A percentile compares a stretch with the other conserved stretches of the same genome.
These are phyloP conservation scores for Onygena corvina DNA, from an alignment of 2,329 filamentous ascomycete species.

Conservation along the genomic window DNA sequence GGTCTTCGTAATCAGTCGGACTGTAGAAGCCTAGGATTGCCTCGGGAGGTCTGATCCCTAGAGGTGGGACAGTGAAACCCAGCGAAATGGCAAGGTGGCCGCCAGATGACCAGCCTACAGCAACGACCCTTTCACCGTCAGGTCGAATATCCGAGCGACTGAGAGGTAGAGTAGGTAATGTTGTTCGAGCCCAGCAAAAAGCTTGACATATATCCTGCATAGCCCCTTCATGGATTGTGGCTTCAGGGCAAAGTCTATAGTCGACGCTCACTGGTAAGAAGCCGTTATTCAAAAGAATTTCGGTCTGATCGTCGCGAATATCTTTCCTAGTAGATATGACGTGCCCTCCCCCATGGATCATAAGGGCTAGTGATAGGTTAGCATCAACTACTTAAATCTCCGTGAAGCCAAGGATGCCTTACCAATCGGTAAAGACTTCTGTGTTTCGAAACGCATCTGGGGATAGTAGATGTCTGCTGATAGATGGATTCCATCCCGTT, in stretches of 20 bases:
- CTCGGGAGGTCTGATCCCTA: constrained; percentile 28
- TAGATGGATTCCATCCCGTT: constrained; percentile 1
- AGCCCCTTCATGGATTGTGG: constrained; percentile 34
- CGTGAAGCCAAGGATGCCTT: not conserved
- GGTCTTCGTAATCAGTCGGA: constrained; percentile 30
- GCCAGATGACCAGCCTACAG: constrained; percentile 41
- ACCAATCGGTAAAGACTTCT: not conserved
- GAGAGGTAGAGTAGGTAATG: constrained; percentile 22
- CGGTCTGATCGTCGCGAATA: constrained; percentile 23
- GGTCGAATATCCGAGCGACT: constrained; percentile 4
- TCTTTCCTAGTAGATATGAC: not conserved
- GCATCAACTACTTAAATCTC: not conserved
- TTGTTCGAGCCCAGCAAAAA: constrained; percentile 27
- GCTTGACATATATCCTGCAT: constrained; percentile 36
- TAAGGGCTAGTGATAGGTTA: not conserved
- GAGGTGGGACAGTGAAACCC: constrained; percentile 26
- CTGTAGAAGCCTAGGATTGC: constrained; percentile 39
- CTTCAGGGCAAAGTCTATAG: constrained; percentile 41
- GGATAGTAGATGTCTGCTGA: constrained; percentile 5
- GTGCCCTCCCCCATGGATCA: constrained; percentile 6
- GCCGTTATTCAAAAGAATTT: constrained; percentile 28
- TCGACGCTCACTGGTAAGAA: constrained; percentile 41
- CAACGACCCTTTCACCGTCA: constrained; percentile 24
- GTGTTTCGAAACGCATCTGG: not conserved
- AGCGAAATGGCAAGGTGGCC: constrained; percentile 38